These are phyloP conservation scores for Aspergillus thermomutatus DNA, from an alignment of 2,329 filamentous ascomycete genomes.

Conservation along the genomic window DNA sequence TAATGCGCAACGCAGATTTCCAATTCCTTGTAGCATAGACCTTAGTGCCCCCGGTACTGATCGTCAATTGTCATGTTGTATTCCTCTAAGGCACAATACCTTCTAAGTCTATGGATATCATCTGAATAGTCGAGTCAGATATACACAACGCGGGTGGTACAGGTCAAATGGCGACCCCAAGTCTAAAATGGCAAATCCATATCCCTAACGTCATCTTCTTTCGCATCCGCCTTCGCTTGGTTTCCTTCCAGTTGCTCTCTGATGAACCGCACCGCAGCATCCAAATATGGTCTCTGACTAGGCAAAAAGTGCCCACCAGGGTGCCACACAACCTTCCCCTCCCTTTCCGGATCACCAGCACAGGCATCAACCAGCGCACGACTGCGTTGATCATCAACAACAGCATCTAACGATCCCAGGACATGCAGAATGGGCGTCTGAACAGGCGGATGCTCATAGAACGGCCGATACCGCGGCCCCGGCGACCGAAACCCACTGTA, in stretches of 20 bases:
- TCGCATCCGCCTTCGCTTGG: constrained; percentile 44
- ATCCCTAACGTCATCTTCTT: constrained; percentile 60
- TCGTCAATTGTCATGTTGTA: background rate
- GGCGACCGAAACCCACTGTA: constrained; percentile 76
- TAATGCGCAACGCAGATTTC: constrained; percentile 1
- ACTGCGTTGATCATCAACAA: constrained; percentile 76
- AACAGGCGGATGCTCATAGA: constrained; percentile 69
- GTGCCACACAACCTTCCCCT: constrained; percentile 62
- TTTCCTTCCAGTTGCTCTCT: constrained; percentile 47
- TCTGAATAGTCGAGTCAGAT: constrained; percentile 3
- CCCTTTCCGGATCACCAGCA: constrained; percentile 49
- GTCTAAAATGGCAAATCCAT: constrained; percentile 64
- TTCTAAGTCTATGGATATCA: background rate
- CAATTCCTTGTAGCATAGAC: no score
- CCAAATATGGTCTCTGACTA: constrained; percentile 74
- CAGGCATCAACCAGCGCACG: constrained; percentile 65
- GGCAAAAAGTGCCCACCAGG: constrained; percentile 91
- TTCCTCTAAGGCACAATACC: background rate
- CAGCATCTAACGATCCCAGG: constrained; percentile 77
- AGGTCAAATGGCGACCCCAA: background rate
- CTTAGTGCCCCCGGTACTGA: background rate
- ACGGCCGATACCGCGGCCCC: constrained; percentile 59
- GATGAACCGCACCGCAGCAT: constrained; percentile 72
- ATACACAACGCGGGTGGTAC: background rate
- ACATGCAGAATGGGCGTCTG: constrained; percentile 76